phyloP scores from a whole-genome alignment of 2,329 filamentous ascomycete genomes.

The Rhytidhysteron rufulum region DNA sequence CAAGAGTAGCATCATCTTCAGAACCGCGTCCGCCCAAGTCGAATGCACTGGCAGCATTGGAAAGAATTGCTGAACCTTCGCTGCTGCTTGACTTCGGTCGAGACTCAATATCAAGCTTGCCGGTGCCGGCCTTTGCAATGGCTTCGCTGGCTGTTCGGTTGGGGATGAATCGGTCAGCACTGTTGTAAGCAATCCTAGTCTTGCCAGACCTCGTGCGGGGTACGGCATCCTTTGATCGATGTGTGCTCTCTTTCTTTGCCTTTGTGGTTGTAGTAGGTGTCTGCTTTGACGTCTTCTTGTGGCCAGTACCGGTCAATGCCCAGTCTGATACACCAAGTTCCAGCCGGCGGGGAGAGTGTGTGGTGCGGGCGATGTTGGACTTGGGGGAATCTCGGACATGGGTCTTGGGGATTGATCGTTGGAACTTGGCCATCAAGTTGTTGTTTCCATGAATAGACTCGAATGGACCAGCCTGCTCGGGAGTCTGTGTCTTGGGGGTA shows the following conservation, averaged over 20 bases:
- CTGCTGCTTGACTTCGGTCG: slow-evolving; percentile 68
- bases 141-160: slow-evolving; percentile 88
- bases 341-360: slow-evolving; percentile 76
- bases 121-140: slow-evolving; percentile 73
- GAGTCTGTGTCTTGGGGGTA: slow-evolving; percentile 47
- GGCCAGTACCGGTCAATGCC: slow-evolving; percentile 78
- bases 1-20: slow-evolving; percentile 69
- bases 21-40: slow-evolving; percentile 58
- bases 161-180: slow-evolving; percentile 91
- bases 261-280: slow-evolving; percentile 35
- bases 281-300: slow-evolving; percentile 47
- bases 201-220: slow-evolving; percentile 33
- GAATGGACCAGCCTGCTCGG: slow-evolving; percentile 46
- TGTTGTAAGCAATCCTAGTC: slow-evolving; percentile 53
- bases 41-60: slow-evolving; percentile 67
- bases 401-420: slow-evolving; percentile 63
- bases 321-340: slow-evolving; percentile 93
- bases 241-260: no score
- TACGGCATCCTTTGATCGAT: slow-evolving; percentile 29
- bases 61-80: slow-evolving; percentile 73
- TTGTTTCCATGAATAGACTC: slow-evolving; percentile 72
- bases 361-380: slow-evolving; percentile 81
- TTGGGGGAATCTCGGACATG: slow-evolving; percentile 85
- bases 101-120: slow-evolving; percentile 65
- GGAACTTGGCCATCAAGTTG: slow-evolving; percentile 75